phyloP scores from a whole-genome alignment of 495 filamentous ascomycete species.

The Melanomma pulvis-pyrius region DNA sequence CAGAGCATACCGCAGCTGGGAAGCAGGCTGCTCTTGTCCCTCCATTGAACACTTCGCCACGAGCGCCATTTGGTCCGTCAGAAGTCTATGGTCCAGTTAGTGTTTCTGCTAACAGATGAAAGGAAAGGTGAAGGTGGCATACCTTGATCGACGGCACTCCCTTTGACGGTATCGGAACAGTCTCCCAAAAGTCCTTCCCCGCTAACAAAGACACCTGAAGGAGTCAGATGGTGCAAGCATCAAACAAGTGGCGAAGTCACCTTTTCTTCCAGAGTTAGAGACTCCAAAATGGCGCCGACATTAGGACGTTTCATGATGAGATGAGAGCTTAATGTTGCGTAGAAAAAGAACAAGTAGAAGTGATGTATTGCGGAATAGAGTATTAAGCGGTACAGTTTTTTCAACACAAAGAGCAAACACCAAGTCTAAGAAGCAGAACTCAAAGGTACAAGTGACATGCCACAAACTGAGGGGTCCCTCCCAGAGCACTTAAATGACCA shows the following conservation, averaged over 20 bases:
- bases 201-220: slow-evolving; percentile 17
- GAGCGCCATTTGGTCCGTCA: slow-evolving; percentile 38
- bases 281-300: slow-evolving; percentile 10
- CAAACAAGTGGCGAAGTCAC: neutral
- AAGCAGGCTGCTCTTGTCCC: slow-evolving; percentile 37
- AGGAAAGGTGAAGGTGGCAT: neutral
- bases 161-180: slow-evolving; percentile 21
- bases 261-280: slow-evolving; percentile 29
- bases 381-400: no score
- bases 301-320: slow-evolving; percentile 9
- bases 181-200: slow-evolving; percentile 35
- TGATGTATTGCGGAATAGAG: no score
- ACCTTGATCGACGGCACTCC: slow-evolving; percentile 29
- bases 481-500: neutral
- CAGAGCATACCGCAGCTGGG: slow-evolving; percentile 58
- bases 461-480: neutral
- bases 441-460: no score
- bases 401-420: neutral
- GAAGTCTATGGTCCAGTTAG: neutral
- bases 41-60: slow-evolving; percentile 30
- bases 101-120: neutral
- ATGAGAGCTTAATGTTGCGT: neutral
- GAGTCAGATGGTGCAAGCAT: neutral
- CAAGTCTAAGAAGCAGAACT: neutral
- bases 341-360: neutral